phyloP scores from a whole-genome alignment of 164 flowering plant species.

The Magnolia kwangsiensis region DNA sequence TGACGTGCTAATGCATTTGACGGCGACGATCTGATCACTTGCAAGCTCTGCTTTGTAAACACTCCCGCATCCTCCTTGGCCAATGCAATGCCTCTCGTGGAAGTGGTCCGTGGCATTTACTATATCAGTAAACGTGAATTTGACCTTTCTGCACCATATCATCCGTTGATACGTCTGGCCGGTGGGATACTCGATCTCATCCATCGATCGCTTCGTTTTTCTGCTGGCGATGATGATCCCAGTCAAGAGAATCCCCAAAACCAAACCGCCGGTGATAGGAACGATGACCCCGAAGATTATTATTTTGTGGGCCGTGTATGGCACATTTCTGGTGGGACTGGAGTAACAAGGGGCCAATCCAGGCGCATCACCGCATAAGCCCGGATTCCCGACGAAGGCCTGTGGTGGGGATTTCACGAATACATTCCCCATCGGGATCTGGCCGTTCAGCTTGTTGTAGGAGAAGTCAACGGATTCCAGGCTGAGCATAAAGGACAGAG shows the following conservation, averaged over 20 bases:
- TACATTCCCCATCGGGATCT: constrained; percentile 17
- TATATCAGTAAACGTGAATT: constrained; percentile 19
- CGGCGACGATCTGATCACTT: constrained; percentile 11
- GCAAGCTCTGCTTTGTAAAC: constrained; percentile 28
- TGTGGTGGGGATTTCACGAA: constrained; percentile 13
- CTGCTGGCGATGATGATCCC: not conserved
- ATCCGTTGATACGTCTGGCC: constrained; percentile 1
- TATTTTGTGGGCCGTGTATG: constrained; percentile 8
- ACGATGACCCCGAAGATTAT: constrained; percentile 4
- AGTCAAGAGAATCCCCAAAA: not conserved
- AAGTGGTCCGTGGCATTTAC: constrained; percentile 25
- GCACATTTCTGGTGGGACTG: not conserved
- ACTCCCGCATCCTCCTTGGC: constrained; percentile 25
- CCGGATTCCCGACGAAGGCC: constrained; percentile 22
- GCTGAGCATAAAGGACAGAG: constrained; percentile 16
- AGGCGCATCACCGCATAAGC: constrained; percentile 17
- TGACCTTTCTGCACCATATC: constrained; percentile 18
- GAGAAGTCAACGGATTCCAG: constrained; percentile 24
- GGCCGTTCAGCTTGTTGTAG: constrained; percentile 23
- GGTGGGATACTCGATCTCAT: not conserved
- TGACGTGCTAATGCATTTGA: constrained; percentile 17
- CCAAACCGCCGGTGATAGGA: not conserved
- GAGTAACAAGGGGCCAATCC: constrained; percentile 15
- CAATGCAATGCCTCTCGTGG: constrained; percentile 19
- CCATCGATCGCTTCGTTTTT: not conserved